Evolutionary conservation across 139 green algal species (phyloP).

Genomic region (Micractinium conductrix): DNA sequence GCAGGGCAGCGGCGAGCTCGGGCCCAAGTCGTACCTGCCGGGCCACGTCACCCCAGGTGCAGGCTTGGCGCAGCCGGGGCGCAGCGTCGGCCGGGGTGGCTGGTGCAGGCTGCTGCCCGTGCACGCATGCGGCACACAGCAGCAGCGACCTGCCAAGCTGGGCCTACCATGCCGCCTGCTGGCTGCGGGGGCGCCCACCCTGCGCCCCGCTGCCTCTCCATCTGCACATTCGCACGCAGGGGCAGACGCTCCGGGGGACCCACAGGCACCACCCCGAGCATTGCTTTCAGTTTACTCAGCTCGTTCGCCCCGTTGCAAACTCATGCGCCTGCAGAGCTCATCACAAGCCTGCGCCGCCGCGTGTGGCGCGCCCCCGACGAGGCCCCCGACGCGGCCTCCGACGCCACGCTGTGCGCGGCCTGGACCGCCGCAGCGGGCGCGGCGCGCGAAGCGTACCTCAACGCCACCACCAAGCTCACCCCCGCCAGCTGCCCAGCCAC

Average conservation of each 20-base stretch:
- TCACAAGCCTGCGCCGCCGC: not conserved
- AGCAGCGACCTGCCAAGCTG: no score
- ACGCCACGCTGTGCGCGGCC: not conserved
- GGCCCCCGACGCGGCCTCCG: not conserved
- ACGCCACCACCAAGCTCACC: not conserved
- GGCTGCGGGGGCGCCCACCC: no score
- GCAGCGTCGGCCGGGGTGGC: no score
- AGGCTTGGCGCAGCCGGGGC: no score
- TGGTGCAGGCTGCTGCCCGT: no score
- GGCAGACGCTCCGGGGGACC: no score
- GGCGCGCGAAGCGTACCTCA: not conserved
- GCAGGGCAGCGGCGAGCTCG: not conserved
- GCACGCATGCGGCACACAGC: not conserved
- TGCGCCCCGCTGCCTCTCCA: no score
- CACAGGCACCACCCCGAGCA: no score
- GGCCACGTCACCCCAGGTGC: not conserved
- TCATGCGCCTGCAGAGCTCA: constrained; percentile 26
- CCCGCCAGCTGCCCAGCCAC: not conserved
- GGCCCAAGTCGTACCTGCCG: not conserved
- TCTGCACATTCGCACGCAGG: no score
- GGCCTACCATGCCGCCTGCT: no score
- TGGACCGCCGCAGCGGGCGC: not conserved
- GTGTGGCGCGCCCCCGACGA: not conserved
- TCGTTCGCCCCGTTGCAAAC: no score
- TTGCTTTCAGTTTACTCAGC: no score